phyloP scores from a whole-genome alignment of 148 eudicot species.

The Bassia scoparia region DNA sequence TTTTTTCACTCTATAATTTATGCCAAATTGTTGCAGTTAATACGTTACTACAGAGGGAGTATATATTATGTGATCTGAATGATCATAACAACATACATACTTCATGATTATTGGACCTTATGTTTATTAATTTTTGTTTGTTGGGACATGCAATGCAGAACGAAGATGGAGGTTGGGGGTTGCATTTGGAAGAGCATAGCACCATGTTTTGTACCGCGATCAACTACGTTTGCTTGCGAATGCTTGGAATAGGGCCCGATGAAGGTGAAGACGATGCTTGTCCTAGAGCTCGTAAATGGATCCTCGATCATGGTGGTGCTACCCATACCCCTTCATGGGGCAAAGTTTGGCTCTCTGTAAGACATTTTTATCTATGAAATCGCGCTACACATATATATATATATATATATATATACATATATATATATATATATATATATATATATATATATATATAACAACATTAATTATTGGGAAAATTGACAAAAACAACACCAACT shows the following conservation, averaged over 20 bases:
- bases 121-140: not conserved
- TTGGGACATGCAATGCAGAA: slow-evolving; percentile 36
- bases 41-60: too few species aligned
- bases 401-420: too few species aligned
- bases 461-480: too few species aligned
- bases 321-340: slow-evolving; percentile 56
- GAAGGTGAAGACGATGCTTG: slow-evolving; percentile 34
- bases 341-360: not conserved
- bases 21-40: too few species aligned
- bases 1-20: too few species aligned
- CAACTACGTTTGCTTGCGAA: slow-evolving; percentile 29
- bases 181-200: slow-evolving; percentile 57
- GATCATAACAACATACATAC: too few species aligned
- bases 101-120: not conserved
- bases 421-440: too few species aligned
- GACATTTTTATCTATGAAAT: too few species aligned
- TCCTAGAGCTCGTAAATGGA: slow-evolving; percentile 47
- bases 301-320: slow-evolving; percentile 47
- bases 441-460: too few species aligned
- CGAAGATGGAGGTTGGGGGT: slow-evolving; percentile 61
- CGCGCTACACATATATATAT: too few species aligned
- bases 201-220: slow-evolving; percentile 43
- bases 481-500: too few species aligned
- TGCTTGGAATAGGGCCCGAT: slow-evolving; percentile 45
- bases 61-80: too few species aligned